Base-by-base conservation (phyloP, 768 basidiomycete genomes). In the Russula olivacea region DNA sequence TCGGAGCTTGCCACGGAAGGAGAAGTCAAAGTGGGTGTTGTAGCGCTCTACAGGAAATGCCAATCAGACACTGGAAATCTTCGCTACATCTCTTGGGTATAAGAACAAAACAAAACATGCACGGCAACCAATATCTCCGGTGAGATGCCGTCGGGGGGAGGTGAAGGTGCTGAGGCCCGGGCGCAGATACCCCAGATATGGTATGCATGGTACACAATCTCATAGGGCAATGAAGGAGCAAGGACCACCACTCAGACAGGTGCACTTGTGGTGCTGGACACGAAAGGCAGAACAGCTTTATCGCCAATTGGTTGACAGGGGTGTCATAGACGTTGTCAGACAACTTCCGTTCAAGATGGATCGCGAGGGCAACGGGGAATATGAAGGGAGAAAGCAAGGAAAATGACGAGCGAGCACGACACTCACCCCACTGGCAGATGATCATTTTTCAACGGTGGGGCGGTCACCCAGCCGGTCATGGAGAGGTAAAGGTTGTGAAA, bases 1-100 rank as follows among this genome's bases (percentile, higher is more conserved):
- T 80, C 79, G 10, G 79, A 79, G 4, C 74, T 72, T 25, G 77
- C 74, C 36, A 76, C 77, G 32, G 79, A 78, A 40, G 73, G 72
- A 38, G 73, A 77, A 5, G 77, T 79, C 58, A 77, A 70, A 43
- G 73, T 68, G 15, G 78, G 79, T 8, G 73, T 73, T 9, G 64
- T 52, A 23, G 59, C 34, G 28, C 48, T 61, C 72, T 74, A 61
- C 47, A 28, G n/a, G 53, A 50, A 48, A 17, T n/a, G 11, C 15
- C 14, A 15, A 54, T 60, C 54, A 64, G 59, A 59, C 53, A 58
- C 28, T 19, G 32, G 19, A 45, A 57, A 25, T 10, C 47, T 6
- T 52, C 15, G 25, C 30, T n/a, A 41, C 23, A 7, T 55, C 23
- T 25, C 14, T 30, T 3, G 23, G 40, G 19, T 7, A 30, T 23